Conservation (phyloP, 768 basidiomycete species). For the Panellus pusillus region DNA sequence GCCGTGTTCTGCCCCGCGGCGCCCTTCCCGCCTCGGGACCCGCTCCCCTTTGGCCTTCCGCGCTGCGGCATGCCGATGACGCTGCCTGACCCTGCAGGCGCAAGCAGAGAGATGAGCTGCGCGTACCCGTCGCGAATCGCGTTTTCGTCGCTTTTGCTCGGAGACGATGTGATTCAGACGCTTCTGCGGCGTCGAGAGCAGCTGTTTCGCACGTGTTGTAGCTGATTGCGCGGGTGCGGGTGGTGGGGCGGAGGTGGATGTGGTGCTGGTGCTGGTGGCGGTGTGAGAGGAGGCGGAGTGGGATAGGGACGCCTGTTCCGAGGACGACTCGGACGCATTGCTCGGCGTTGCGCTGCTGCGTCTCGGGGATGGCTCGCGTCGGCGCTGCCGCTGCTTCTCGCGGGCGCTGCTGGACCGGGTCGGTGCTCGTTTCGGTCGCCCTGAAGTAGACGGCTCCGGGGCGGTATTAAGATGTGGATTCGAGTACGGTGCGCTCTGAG, state of each 20-base stretch:
- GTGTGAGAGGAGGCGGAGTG: slow-evolving; percentile 1
- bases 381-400: background rate
- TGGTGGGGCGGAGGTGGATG: slow-evolving; percentile 23
- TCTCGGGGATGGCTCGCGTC: background rate
- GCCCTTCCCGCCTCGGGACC: slow-evolving; percentile 56
- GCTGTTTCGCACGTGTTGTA: slow-evolving; percentile 50
- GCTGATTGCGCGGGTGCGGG: slow-evolving; percentile 17
- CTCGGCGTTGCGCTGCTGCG: slow-evolving; percentile 19
- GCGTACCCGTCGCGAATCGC: slow-evolving; percentile 90
- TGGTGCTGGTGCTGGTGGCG: slow-evolving; percentile 1
- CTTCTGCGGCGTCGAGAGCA: slow-evolving; percentile 83
- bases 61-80: slow-evolving; percentile 70
- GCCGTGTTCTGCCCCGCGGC: slow-evolving; percentile 35
- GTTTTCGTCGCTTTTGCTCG: slow-evolving; percentile 90
- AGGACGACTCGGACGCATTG: slow-evolving; percentile 20
- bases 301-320: slow-evolving; percentile 4
- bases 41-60: slow-evolving; percentile 79
- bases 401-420: slow-evolving; percentile 15
- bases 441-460: slow-evolving; percentile 42
- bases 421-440: slow-evolving; percentile 29
- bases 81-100: slow-evolving; percentile 63
- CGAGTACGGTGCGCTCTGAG: slow-evolving; percentile 40
- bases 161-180: slow-evolving; percentile 93
- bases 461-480: slow-evolving; percentile 48
- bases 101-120: slow-evolving; percentile 77